Evolutionary conservation across 345 rosid genomes (phyloP).

Genomic region (Ceriops tagal): DNA sequence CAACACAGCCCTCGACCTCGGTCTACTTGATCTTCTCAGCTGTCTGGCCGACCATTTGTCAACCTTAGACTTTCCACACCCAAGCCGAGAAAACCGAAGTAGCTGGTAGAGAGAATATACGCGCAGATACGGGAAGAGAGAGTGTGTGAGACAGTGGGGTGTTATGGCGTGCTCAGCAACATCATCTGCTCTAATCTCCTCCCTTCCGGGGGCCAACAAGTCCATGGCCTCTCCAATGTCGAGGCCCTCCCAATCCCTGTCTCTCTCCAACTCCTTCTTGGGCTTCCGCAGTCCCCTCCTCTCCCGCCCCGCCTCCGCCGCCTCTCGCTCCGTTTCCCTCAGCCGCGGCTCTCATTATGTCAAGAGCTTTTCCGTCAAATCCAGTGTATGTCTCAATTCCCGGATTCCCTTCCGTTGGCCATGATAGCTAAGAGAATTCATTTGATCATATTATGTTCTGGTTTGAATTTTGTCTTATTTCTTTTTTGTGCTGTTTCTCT

Average conservation of each 20-base stretch:
- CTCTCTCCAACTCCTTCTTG: constrained; percentile 41
- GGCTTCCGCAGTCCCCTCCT: constrained; percentile 43
- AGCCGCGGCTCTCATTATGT: constrained; percentile 38
- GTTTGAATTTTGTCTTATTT: background rate
- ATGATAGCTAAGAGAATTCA: too few relatives aligned
- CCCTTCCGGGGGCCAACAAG: constrained; percentile 39
- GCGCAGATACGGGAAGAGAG: background rate
- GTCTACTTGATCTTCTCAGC: constrained; percentile 9
- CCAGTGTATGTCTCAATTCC: constrained; percentile 41
- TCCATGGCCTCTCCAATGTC: constrained; percentile 35
- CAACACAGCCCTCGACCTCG: too few relatives aligned
- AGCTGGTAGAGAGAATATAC: background rate
- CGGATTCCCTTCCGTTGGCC: too few relatives aligned
- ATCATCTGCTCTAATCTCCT: constrained; percentile 54
- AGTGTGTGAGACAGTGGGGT: background rate
- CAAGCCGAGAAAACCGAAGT: background rate
- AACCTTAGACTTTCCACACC: constrained; percentile 24
- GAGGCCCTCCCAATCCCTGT: constrained; percentile 35
- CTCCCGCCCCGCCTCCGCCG: constrained; percentile 17
- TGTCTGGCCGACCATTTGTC: constrained; percentile 22
- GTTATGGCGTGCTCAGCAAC: constrained; percentile 70
- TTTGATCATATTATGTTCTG: too few relatives aligned
- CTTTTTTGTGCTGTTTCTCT: background rate
- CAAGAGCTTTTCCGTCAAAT: constrained; percentile 55
- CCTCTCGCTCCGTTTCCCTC: constrained; percentile 41